phyloP scores from a whole-genome alignment of 164 flowering plant species.

The Magnolia changhungtana region DNA sequence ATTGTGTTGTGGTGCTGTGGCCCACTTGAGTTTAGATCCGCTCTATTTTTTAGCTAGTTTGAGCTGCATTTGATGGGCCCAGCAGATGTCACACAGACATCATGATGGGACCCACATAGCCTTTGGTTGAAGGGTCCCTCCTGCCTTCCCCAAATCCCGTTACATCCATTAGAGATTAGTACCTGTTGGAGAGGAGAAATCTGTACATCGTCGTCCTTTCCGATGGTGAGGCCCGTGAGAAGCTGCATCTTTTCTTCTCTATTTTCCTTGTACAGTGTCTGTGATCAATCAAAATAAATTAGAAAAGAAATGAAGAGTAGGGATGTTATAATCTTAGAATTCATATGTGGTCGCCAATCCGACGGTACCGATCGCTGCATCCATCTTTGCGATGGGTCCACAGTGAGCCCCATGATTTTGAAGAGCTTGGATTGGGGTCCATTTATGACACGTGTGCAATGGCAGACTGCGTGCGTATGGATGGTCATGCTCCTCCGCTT shows the following conservation, averaged over 20 bases:
- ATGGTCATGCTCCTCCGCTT: no score
- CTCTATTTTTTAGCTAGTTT: not conserved
- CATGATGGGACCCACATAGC: not conserved
- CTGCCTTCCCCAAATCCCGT: no score
- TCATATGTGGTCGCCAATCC: not conserved
- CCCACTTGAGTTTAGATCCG: no score
- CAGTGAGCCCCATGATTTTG: not conserved
- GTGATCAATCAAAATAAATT: constrained; percentile 8
- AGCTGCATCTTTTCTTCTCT: constrained; percentile 63
- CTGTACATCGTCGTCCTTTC: constrained; percentile 31
- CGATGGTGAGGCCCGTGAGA: constrained; percentile 48
- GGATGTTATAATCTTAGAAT: not conserved
- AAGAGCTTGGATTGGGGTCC: not conserved
- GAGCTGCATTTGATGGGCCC: no score
- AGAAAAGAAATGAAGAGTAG: not conserved
- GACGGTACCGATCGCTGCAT: not conserved
- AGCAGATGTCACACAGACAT: no score
- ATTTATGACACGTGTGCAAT: not conserved
- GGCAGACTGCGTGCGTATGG: no score
- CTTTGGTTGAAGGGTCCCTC: not conserved
- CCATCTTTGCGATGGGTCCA: not conserved
- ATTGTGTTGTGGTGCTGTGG: no score
- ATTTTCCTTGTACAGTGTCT: constrained; percentile 51
- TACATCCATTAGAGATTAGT: not conserved
- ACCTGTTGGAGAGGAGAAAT: constrained; percentile 69